Evolutionary conservation across 192 early-diverging fungal genomes (phyloP), one percentile per base, ranked within the genome.

Genomic region (Thoreauomyces humboldtii): DNA sequence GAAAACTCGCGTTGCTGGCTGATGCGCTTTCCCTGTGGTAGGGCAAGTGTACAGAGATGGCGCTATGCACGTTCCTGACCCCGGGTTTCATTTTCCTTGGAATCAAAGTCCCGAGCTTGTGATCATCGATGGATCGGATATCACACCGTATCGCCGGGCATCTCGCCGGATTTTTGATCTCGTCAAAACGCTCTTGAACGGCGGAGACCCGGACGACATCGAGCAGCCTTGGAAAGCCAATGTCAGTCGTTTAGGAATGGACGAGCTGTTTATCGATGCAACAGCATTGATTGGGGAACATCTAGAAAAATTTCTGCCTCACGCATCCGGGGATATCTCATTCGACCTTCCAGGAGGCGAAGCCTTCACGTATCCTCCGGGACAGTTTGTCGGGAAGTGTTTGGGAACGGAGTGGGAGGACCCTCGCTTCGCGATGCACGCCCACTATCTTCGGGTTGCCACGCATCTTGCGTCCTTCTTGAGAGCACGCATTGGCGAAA

Each of bases 221-320:
- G 57, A 31, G 31, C 29, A 25, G 6, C 22, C 12, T 4, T 52
- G 47, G 48, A n/a, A 36, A 21, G 50, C 37, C 1, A 54, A 71
- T n/a, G 52, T 76, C 2, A 61, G 76, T 37, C 44, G 68, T 7
- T 57, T 75, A 28, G 75, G 75, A 21, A 36, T 76, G 45, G 75
- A 76, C 35, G 75, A 76, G 52, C 32, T 74, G 1, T 76, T 76
- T 25, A 55, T 76, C 11, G 74, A 76, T 45, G 73, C 70, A 7
- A 66, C 65, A 1, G 74, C 48, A 17, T 41, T 75, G 42, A 48
- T 76, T 12, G 50, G 54, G 9, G 22, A 56, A 15, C 73, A 75
- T 36, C 43, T 53, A 33, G 41, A 31, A 19, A 56, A 14, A 24
- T 50, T 59, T 9, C 29, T 11, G 7, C 41, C 12, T 17, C 17